These are phyloP conservation scores for Trypanosoma melophagium DNA, from an alignment of 208 protist species.

Conservation along the genomic window DNA sequence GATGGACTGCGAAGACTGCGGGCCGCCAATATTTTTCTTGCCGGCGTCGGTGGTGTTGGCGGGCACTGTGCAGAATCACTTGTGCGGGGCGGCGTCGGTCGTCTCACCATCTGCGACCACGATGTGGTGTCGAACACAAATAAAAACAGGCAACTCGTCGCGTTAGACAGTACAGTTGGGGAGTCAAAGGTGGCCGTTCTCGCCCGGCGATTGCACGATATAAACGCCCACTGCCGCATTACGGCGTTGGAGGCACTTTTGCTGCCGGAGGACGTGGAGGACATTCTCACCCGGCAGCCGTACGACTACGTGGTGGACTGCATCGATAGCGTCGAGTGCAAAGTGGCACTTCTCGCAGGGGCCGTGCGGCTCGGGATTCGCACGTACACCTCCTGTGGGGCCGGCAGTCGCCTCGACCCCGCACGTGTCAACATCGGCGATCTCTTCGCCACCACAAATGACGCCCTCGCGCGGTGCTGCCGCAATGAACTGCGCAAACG, in stretches of 20 bases:
- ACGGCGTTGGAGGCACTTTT: slow-evolving; percentile 71
- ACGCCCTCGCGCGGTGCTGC: slow-evolving; percentile 66
- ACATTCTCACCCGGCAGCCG: slow-evolving; percentile 66
- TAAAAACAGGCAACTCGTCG: slow-evolving; percentile 92
- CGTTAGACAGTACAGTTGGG: slow-evolving; percentile 84
- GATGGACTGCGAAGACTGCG: slow-evolving; percentile 62
- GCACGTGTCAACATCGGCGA: slow-evolving; percentile 57
- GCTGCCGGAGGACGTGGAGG: slow-evolving; percentile 61
- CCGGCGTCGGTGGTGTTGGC: slow-evolving; percentile 85
- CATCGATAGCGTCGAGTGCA: slow-evolving; percentile 91
- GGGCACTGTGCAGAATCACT: slow-evolving; percentile 87
- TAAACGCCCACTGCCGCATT: slow-evolving; percentile 72
- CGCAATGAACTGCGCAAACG: slow-evolving; percentile 63
- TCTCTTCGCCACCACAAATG: slow-evolving; percentile 81
- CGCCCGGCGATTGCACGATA: slow-evolving; percentile 71
- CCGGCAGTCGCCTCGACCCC: slow-evolving; percentile 82
- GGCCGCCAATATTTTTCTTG: slow-evolving; percentile 71
- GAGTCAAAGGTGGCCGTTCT: slow-evolving; percentile 84
- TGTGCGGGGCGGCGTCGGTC: slow-evolving; percentile 84
- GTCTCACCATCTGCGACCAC: slow-evolving; percentile 86
- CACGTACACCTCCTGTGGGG: slow-evolving; percentile 80
- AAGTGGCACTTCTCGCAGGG: slow-evolving; percentile 73
- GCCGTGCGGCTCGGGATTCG: slow-evolving; percentile 53
- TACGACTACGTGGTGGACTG: slow-evolving; percentile 90
- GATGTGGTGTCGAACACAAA: slow-evolving; percentile 87